Base-by-base conservation (phyloP, 2,329 filamentous ascomycete species). In the Cladorrhinum sp. region DNA sequence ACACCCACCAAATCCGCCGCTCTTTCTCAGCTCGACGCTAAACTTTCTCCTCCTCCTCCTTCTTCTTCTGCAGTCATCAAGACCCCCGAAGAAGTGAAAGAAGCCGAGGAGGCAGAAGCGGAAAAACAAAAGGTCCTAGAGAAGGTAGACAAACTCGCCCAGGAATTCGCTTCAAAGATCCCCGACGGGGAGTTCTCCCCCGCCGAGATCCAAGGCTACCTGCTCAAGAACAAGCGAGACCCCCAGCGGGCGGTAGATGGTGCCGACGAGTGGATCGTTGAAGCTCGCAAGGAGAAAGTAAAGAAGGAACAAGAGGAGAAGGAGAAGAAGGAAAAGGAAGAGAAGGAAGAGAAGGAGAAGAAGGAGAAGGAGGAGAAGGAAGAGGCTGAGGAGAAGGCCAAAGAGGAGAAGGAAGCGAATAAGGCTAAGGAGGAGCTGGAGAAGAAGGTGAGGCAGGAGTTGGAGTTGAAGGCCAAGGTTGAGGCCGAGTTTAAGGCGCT, bases 131-230 rank as follows among this genome's bases (percentile, higher is more conserved):
- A 74, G 56, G 74, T 75, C 12, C 70, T 75, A 3, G 73, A 76
- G 22, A 70, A 67, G n/a, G 71, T 85, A n/a, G 71, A 76, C 16
- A 65, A 64, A 2, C 72, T 85, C n/a, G 80, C 83, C 1, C 58
- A 69, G 12, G 66, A 77, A 55, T 87, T 87, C 60, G 76, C 79
- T 1, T 67, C 73, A 8, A 75, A 74, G 68, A 75, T 86, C n/a
- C 84, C 84, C 0, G 75, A 76, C 25, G 73, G 78, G 49, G 78
- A 84, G 68, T 86, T 86, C 68, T 84, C 80, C 57, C 84, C 84
- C 0, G 84, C 84, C 5, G 83, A 87, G 71, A 77, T 87, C 4
- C 84, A 86, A 69, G 84, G 84, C 4, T 80, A 80, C 58, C 74
- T 87, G 53, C 75, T 87, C 62, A 79, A 78, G 67, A 73, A 85